These are phyloP conservation scores for Arabidopsis lyrata DNA, from an alignment of 441 rosid genomes.

Conservation along the genomic window DNA sequence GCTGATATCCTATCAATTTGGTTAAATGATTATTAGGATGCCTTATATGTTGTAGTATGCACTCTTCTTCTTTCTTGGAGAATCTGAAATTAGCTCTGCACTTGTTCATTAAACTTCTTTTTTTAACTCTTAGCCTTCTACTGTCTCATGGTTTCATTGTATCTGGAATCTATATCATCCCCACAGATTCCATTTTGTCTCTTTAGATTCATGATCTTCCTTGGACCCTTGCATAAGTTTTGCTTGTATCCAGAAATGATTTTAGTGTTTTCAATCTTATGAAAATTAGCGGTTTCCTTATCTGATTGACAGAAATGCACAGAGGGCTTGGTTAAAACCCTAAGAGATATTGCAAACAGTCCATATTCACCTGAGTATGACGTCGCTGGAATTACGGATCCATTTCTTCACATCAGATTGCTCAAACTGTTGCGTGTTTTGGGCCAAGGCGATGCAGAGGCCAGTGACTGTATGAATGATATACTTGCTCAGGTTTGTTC, in stretches of 20 bases:
- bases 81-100: constrained; percentile 23
- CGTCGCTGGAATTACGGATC: constrained; percentile 89
- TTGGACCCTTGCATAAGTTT: constrained; percentile 16
- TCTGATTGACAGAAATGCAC: constrained; percentile 75
- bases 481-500: constrained; percentile 93
- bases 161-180: constrained; percentile 27
- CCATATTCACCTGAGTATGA: constrained; percentile 98
- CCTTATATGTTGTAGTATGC: constrained; percentile 25
- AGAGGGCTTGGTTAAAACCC: constrained; percentile 85
- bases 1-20: constrained; percentile 24
- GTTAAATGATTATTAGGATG: constrained; percentile 31
- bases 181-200: constrained; percentile 5
- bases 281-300: constrained; percentile 28
- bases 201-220: constrained; percentile 20
- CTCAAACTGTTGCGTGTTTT: constrained; percentile 80
- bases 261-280: constrained; percentile 21
- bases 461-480: constrained; percentile 97
- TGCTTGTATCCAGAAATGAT: constrained; percentile 19
- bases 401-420: constrained; percentile 95
- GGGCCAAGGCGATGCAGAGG: constrained; percentile 95
- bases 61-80: constrained; percentile 11
- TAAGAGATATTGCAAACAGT: constrained; percentile 88
- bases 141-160: constrained; percentile 30
- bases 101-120: constrained; percentile 26
- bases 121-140: constrained; percentile 15